phyloP scores from a whole-genome alignment of 257 asterid genomes.

The Solanum neorickii region DNA sequence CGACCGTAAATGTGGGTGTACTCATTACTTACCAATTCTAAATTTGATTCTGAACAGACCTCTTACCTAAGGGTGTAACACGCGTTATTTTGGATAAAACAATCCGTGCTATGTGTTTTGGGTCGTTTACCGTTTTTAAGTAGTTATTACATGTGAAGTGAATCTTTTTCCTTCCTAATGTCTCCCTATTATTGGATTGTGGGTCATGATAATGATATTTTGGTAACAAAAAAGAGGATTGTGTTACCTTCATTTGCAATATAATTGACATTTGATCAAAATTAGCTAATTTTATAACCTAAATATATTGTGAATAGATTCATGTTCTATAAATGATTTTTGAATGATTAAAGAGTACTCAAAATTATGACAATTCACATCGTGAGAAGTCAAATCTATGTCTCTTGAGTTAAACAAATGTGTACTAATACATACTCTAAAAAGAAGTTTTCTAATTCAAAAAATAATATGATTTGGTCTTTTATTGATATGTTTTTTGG shows the following conservation, averaged over 20 bases:
- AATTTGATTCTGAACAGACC: background rate
- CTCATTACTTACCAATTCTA: background rate
- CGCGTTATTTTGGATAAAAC: background rate
- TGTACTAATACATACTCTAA: background rate
- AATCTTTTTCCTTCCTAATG: background rate
- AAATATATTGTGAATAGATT: background rate
- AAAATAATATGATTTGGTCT: background rate
- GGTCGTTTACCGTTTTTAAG: background rate
- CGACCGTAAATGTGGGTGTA: background rate
- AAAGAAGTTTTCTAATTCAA: background rate
- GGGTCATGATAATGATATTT: background rate
- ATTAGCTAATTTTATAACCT: background rate
- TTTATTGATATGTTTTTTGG: background rate
- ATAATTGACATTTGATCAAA: background rate
- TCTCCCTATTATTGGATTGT: background rate
- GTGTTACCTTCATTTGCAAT: background rate
- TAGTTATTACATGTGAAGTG: background rate
- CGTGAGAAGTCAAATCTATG: background rate
- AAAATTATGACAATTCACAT: background rate
- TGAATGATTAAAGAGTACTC: background rate
- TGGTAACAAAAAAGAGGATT: background rate
- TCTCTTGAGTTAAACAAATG: background rate
- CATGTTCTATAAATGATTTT: background rate
- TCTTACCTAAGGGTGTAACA: no score
- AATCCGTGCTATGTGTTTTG: background rate